Evolutionary conservation across 768 basidiomycete genomes (phyloP).

Genomic region (Gyrodon lividus): DNA sequence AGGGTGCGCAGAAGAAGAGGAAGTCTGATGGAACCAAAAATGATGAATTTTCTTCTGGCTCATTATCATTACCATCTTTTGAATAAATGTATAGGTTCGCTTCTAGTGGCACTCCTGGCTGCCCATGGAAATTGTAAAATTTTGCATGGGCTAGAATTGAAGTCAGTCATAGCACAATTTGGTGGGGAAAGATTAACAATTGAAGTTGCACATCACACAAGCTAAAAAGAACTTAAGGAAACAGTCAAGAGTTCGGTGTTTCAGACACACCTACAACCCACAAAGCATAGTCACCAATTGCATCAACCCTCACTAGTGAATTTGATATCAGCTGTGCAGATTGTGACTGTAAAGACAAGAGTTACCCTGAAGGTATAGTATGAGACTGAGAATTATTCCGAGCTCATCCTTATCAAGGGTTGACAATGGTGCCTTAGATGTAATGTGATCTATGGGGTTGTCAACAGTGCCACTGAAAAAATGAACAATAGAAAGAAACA

Average conservation of each 20-base stretch:
- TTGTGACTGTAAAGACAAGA: not conserved
- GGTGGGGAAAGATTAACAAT: constrained; percentile 5
- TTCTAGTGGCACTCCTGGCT: constrained; percentile 43
- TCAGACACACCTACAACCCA: not conserved
- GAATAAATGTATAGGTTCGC: constrained; percentile 40
- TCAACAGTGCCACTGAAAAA: too few relatives aligned
- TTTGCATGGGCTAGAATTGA: constrained; percentile 22
- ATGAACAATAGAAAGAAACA: too few relatives aligned
- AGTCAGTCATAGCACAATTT: not conserved
- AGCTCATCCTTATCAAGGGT: constrained; percentile 8
- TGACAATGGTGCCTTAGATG: constrained; percentile 8
- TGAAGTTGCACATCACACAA: constrained; percentile 2
- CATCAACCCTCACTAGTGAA: not conserved
- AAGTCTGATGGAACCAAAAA: constrained; percentile 36
- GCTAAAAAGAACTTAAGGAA: not conserved
- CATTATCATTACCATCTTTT: not conserved
- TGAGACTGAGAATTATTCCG: constrained; percentile 1
- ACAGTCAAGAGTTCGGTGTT: not conserved
- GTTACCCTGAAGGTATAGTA: not conserved
- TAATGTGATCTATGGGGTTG: constrained; percentile 8
- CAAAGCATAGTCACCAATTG: constrained; percentile 2
- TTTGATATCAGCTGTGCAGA: not conserved
- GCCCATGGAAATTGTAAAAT: constrained; percentile 47
- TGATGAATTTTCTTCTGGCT: constrained; percentile 26
- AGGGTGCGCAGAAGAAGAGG: constrained; percentile 45